Evolutionary conservation across 2,329 filamentous ascomycete genomes (phyloP).

Genomic region (Arthrocladium fulminans): DNA sequence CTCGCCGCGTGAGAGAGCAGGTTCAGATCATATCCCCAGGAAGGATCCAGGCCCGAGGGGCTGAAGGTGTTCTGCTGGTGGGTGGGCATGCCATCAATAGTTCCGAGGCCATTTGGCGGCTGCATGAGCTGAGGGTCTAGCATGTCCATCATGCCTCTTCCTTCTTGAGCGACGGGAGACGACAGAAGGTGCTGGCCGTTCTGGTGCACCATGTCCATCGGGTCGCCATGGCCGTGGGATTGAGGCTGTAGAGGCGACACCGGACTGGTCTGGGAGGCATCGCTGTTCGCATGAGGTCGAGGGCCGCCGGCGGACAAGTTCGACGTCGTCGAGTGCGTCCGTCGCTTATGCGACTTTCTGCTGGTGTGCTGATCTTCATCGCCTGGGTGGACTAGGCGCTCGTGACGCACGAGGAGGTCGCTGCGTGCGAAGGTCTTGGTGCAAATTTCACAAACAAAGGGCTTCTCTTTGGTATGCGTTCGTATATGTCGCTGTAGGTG

Average conservation of each 20-base stretch:
- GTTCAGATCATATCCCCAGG: constrained; percentile 44
- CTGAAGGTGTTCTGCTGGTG: constrained; percentile 34
- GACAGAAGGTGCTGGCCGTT: constrained; percentile 28
- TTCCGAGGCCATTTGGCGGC: constrained; percentile 26
- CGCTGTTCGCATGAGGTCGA: constrained; percentile 11
- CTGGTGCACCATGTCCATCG: constrained; percentile 21
- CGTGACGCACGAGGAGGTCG: constrained; percentile 42
- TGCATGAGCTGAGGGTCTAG: constrained; percentile 37
- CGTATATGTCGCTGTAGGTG: constrained; percentile 45
- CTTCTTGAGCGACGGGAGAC: constrained; percentile 30
- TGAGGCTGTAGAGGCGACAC: constrained; percentile 7
- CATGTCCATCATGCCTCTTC: constrained; percentile 37
- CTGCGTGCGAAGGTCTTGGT: constrained; percentile 42
- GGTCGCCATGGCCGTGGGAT: constrained; percentile 12
- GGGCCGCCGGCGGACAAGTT: neutral
- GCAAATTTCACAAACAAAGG: constrained; percentile 42
- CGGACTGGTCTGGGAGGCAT: constrained; percentile 11
- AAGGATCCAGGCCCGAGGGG: constrained; percentile 40
- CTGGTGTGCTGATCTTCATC: constrained; percentile 28
- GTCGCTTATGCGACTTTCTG: constrained; percentile 21
- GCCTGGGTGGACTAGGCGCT: constrained; percentile 39
- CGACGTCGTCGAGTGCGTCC: constrained; percentile 18
- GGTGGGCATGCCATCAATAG: constrained; percentile 27
- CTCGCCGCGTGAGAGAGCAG: constrained; percentile 41
- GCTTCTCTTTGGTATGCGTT: constrained; percentile 44